Conservation (phyloP, 2,329 filamentous ascomycete species). For the Colletotrichum siamense region DNA sequence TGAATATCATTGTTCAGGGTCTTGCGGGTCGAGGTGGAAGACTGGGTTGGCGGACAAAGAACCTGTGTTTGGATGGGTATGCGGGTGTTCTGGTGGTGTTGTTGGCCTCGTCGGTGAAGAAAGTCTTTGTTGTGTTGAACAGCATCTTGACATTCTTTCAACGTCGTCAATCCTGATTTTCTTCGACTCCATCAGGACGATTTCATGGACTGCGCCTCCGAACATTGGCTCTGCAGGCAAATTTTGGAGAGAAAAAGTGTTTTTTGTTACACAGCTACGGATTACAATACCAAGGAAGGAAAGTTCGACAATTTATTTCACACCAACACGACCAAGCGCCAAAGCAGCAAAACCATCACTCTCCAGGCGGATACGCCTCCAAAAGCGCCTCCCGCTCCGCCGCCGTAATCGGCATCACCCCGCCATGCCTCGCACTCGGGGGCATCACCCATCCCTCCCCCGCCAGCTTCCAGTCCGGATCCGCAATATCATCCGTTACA, state of each 20-base stretch:
- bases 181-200: not conserved
- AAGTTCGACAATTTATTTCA: not conserved
- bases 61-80: not conserved
- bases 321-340: fast-evolving
- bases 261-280: fast-evolving
- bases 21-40: not conserved
- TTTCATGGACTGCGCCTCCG: not conserved
- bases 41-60: not conserved
- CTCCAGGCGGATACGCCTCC: not conserved
- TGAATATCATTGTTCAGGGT: not conserved
- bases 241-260: fast-evolving
- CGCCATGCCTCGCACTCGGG: not conserved
- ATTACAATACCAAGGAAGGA: not conserved
- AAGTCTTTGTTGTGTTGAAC: not conserved
- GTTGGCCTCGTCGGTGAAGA: not conserved
- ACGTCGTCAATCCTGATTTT: fast-evolving
- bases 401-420: not conserved
- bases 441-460: not conserved
- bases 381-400: not conserved
- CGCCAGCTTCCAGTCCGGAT: not conserved
- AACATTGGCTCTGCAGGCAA: not conserved
- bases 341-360: not conserved
- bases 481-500: not conserved
- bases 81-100: not conserved
- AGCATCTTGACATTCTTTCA: not conserved